phyloP scores from a whole-genome alignment of 352 stramenopile genomes.

The Phytophthora rubi region DNA sequence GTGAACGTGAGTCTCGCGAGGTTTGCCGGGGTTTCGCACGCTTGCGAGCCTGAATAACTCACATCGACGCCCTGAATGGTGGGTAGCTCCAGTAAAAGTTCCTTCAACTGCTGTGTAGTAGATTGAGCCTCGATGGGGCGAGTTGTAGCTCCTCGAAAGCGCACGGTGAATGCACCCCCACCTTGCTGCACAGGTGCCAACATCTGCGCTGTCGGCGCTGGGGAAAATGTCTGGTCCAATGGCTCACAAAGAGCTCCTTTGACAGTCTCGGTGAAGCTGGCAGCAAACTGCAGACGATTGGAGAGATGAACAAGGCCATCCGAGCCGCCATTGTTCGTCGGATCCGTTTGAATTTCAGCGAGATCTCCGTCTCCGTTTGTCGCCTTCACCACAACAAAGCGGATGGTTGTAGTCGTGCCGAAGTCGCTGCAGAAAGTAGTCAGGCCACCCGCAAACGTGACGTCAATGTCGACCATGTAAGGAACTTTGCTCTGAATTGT shows the following conservation, averaged over 20 bases:
- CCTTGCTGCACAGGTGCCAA: slow-evolving; percentile 44
- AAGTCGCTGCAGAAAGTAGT: slow-evolving; percentile 52
- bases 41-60: slow-evolving; percentile 59
- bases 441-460: slow-evolving; percentile 42
- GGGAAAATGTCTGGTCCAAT: slow-evolving; percentile 59
- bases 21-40: slow-evolving; percentile 69
- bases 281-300: slow-evolving; percentile 64
- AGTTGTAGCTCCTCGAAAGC: slow-evolving; percentile 71
- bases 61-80: slow-evolving; percentile 64
- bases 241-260: slow-evolving; percentile 57
- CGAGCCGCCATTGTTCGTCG: slow-evolving; percentile 63
- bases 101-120: slow-evolving; percentile 35
- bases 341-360: slow-evolving; percentile 50
- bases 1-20: slow-evolving; percentile 77
- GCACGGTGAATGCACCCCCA: slow-evolving; percentile 59
- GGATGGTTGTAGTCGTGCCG: slow-evolving; percentile 64
- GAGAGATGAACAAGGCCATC: slow-evolving; percentile 66
- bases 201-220: slow-evolving; percentile 53
- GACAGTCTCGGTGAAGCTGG: slow-evolving; percentile 58
- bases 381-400: slow-evolving; percentile 65
- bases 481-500: slow-evolving; percentile 54
- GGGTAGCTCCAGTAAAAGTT: slow-evolving; percentile 48
- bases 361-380: slow-evolving; percentile 64
- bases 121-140: slow-evolving; percentile 64
- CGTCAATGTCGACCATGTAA: slow-evolving; percentile 72